Percentiles rank a stretch among this genome's conserved stretches.
Evolutionary conservation across 257 asterid genomes (phyloP).

Genomic region (Nicotiana attenuata): DNA sequence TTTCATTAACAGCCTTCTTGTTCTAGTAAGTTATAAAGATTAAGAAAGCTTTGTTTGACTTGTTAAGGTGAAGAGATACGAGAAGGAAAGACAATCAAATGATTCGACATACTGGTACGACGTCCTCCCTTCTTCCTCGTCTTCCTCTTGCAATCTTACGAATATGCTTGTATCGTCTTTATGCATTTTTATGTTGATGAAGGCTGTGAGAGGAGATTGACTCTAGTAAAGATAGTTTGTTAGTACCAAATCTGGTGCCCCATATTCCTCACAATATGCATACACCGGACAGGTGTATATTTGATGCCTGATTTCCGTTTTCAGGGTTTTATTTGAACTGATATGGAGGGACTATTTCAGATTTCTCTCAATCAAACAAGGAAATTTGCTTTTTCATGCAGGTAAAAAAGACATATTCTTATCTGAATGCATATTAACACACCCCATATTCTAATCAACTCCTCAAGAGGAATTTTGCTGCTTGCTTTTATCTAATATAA

Average conservation of each 20-base stretch:
- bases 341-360: slow-evolving; percentile 98
- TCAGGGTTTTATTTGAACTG: slow-evolving; percentile 93
- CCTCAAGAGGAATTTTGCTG: not conserved
- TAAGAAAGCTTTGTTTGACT: slow-evolving; percentile 16
- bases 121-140: not conserved
- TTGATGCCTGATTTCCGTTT: slow-evolving; percentile 3
- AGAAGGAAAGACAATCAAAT: slow-evolving; percentile 66
- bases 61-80: slow-evolving; percentile 83
- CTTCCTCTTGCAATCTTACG: not conserved
- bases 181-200: not conserved
- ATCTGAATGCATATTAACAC: not conserved
- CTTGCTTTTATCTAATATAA: not conserved
- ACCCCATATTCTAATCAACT: not conserved
- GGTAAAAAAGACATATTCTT: slow-evolving; percentile 31
- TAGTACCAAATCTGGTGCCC: not conserved
- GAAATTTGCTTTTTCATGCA: slow-evolving; percentile 71
- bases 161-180: not conserved
- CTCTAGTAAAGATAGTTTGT: not conserved
- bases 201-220: not conserved
- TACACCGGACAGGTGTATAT: not conserved
- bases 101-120: slow-evolving; percentile 86
- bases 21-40: not conserved
- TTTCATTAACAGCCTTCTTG: not conserved
- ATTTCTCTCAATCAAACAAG: slow-evolving; percentile 77
- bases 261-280: not conserved